Evolutionary conservation across 148 eudicot species (phyloP).

Genomic region (Euryodendron excelsum): DNA sequence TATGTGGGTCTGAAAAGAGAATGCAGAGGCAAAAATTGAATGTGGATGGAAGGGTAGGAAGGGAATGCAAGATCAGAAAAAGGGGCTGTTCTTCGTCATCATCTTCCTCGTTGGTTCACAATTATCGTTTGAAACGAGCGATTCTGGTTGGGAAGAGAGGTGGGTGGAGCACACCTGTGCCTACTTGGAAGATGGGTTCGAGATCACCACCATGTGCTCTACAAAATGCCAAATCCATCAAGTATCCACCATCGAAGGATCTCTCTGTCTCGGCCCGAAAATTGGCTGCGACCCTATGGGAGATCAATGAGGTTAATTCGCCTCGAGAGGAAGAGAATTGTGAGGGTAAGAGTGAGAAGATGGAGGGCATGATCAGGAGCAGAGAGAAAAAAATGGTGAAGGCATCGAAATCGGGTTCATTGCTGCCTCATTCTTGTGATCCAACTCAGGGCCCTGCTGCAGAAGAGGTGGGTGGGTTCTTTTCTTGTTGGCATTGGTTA

Average conservation of each 20-base stretch:
- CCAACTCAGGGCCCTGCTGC: slow-evolving; percentile 44
- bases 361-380: slow-evolving; percentile 26
- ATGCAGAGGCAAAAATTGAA: slow-evolving; percentile 37
- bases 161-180: slow-evolving; percentile 52
- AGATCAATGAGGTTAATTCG: slow-evolving; percentile 54
- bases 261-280: slow-evolving; percentile 59
- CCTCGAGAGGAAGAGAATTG: slow-evolving; percentile 22
- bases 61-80: slow-evolving; percentile 61
- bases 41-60: slow-evolving; percentile 30
- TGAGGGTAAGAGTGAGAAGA: slow-evolving; percentile 17
- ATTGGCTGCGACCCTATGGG: slow-evolving; percentile 79
- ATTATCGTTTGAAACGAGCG: slow-evolving; percentile 57
- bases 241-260: slow-evolving; percentile 24
- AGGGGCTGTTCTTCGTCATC: slow-evolving; percentile 65
- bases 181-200: slow-evolving; percentile 65
- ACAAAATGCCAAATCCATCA: slow-evolving; percentile 32
- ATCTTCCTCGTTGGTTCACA: slow-evolving; percentile 48
- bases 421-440: slow-evolving; percentile 27
- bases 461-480: slow-evolving; percentile 29
- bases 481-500: too few species aligned
- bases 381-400: slow-evolving; percentile 28
- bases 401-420: slow-evolving; percentile 17
- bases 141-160: slow-evolving; percentile 52
- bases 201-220: slow-evolving; percentile 35
- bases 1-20: too few species aligned